Evolutionary conservation across 2,329 filamentous ascomycete species (phyloP).

Genomic region (Xylariomycetidae sp.): DNA sequence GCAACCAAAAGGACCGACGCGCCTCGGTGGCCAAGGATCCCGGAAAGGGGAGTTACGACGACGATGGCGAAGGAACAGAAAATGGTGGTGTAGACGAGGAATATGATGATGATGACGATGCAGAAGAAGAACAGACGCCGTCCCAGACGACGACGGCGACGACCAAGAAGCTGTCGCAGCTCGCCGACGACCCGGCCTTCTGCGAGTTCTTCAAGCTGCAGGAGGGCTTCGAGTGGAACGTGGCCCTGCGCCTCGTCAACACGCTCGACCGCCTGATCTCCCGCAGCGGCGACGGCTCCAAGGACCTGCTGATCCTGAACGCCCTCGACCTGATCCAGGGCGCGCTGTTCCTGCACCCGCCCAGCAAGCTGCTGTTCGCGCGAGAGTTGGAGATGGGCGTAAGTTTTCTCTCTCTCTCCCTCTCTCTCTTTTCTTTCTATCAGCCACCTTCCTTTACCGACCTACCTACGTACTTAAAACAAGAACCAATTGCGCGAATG

Average conservation of each 20-base stretch:
- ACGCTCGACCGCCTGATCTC: slow-evolving; percentile 84
- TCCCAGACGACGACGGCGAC: slow-evolving; percentile 32
- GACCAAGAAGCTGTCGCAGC: slow-evolving; percentile 61
- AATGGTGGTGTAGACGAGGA: too few relatives aligned
- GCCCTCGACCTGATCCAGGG: slow-evolving; percentile 89
- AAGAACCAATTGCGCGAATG: too few relatives aligned
- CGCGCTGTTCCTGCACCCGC: slow-evolving; percentile 79
- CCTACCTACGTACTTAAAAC: not conserved
- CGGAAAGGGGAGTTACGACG: slow-evolving; percentile 11
- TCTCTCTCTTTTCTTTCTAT: not conserved
- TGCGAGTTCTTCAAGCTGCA: slow-evolving; percentile 95
- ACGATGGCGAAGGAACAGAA: not conserved
- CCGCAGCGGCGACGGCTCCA: slow-evolving; percentile 74
- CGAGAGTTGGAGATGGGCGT: slow-evolving; percentile 94
- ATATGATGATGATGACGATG: too few relatives aligned
- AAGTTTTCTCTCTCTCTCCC: slow-evolving; percentile 23
- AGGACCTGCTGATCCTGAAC: slow-evolving; percentile 83
- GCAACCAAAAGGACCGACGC: slow-evolving; percentile 14
- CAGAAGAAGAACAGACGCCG: slow-evolving; percentile 34
- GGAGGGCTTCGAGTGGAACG: slow-evolving; percentile 97
- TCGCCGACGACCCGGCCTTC: slow-evolving; percentile 82
- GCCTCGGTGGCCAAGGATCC: slow-evolving; percentile 23
- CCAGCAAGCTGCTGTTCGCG: slow-evolving; percentile 80
- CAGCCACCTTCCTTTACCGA: slow-evolving; percentile 6
- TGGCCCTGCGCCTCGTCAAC: slow-evolving; percentile 77